Conservation (phyloP, 2,329 filamentous ascomycete genomes). For the Fonsecaea pedrosoi region DNA sequence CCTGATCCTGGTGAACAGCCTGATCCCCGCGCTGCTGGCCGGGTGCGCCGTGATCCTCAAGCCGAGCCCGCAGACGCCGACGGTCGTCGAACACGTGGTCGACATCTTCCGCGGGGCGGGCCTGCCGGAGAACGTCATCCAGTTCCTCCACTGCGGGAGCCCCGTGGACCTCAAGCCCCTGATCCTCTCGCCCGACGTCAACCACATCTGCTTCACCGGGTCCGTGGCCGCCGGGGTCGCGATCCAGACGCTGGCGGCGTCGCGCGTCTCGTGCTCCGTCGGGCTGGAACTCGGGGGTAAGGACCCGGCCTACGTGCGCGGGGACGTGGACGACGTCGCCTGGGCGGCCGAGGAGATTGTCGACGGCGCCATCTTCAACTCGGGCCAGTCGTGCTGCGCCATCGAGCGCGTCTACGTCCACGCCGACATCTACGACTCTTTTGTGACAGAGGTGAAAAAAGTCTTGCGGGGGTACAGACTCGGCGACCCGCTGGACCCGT, state of each 20-base stretch:
- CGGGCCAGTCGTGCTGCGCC: conserved; percentile 95
- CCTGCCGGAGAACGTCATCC: conserved; percentile 80
- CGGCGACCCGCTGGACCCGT: conserved; percentile 81
- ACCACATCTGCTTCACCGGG: conserved; percentile 89
- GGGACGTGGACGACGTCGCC: conserved; percentile 77
- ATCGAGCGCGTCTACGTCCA: conserved; percentile 92
- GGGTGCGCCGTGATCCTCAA: conserved; percentile 94
- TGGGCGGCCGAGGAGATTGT: conserved; percentile 96
- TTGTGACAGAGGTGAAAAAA: conserved; percentile 78
- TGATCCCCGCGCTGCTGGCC: conserved; percentile 87
- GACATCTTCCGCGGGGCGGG: conserved; percentile 80
- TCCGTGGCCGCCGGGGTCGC: conserved; percentile 86
- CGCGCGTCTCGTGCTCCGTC: conserved; percentile 68
- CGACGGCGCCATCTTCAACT: conserved; percentile 96
- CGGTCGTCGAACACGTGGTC: conserved; percentile 82
- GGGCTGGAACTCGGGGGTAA: conserved; percentile 93
- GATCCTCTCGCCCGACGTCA: conserved; percentile 76
- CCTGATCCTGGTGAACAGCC: conserved; percentile 87
- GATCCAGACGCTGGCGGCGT: conserved; percentile 82
- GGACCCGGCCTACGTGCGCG: conserved; percentile 87
- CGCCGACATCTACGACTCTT: conserved; percentile 80
- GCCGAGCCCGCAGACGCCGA: conserved; percentile 93
- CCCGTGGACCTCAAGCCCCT: conserved; percentile 77
- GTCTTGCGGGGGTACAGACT: conserved; percentile 83
- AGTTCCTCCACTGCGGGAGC: conserved; percentile 90